Conservation (phyloP, 192 early-diverging fungal species). For the Entomortierella beljakovae region DNA sequence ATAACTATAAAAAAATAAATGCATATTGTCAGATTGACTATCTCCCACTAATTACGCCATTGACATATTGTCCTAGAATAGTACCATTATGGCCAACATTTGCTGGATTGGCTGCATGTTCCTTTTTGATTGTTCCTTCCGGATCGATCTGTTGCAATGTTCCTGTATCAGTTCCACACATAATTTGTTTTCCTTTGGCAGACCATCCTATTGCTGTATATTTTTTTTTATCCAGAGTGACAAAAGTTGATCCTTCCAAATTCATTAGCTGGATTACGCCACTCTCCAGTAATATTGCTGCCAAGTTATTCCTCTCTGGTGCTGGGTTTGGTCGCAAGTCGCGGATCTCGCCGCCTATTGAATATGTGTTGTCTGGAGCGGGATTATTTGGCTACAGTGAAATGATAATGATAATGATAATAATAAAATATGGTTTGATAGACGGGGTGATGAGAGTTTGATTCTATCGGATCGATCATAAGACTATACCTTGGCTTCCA, state of each 20-base stretch:
- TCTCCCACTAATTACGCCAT: neutral
- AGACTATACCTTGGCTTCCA: too few relatives aligned
- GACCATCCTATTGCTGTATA: constrained; percentile 84
- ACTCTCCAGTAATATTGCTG: constrained; percentile 64
- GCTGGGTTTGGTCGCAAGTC: constrained; percentile 76
- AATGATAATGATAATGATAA: too few relatives aligned
- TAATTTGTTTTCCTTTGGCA: constrained; percentile 90
- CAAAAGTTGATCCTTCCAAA: constrained; percentile 29
- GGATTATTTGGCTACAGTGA: constrained; percentile 36
- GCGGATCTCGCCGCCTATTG: constrained; percentile 58
- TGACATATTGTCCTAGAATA: neutral
- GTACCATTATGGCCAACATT: constrained; percentile 23
- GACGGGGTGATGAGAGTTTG: too few relatives aligned
- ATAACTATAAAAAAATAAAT: constrained; percentile 57
- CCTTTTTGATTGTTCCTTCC: constrained; percentile 69
- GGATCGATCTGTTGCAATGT: constrained; percentile 70
- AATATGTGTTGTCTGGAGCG: constrained; percentile 52
- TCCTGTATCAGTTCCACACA: constrained; percentile 74
- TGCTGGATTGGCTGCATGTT: constrained; percentile 19
- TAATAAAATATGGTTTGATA: too few relatives aligned
- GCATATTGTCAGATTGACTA: neutral
- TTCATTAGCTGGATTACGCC: constrained; percentile 53
- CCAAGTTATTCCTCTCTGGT: constrained; percentile 51
- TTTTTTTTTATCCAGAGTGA: constrained; percentile 45
- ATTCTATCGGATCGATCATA: too few relatives aligned